Evolutionary conservation across 257 asterid genomes (phyloP).

Genomic region (Gentiana dahurica): DNA sequence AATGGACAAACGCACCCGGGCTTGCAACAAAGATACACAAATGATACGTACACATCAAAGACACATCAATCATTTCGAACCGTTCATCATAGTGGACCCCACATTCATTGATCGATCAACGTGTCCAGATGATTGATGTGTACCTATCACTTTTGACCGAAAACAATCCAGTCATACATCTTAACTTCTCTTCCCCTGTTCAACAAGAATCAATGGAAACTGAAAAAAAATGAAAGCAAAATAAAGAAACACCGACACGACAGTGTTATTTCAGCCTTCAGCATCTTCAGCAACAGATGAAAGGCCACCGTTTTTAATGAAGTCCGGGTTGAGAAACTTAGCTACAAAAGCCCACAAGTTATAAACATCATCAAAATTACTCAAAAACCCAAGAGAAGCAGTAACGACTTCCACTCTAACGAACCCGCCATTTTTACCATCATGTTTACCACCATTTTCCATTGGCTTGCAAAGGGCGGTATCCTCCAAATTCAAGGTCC

Average conservation of each 20-base stretch:
- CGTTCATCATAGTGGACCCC: constrained; percentile 6
- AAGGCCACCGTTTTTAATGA: constrained; percentile 68
- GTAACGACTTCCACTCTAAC: constrained; percentile 93
- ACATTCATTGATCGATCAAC: constrained; percentile 3
- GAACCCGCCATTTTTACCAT: constrained; percentile 56
- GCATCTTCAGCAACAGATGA: constrained; percentile 66
- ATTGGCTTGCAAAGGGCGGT: constrained; percentile 88
- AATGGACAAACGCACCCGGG: constrained; percentile 44
- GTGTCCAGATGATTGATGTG: no score
- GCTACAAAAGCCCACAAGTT: constrained; percentile 97
- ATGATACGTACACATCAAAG: constrained; percentile 26
- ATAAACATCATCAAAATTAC: constrained; percentile 88
- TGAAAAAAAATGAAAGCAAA: background rate
- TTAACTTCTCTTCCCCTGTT: constrained; percentile 14
- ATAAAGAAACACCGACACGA: constrained; percentile 6
- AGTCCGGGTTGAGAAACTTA: constrained; percentile 71
- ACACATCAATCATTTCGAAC: constrained; percentile 12
- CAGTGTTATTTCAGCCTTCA: constrained; percentile 20
- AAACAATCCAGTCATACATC: background rate
- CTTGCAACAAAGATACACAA: constrained; percentile 32
- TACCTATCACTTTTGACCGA: no score
- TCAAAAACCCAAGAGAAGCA: constrained; percentile 85
- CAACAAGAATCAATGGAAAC: no score
- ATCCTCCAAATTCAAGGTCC: constrained; percentile 47
- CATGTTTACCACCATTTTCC: constrained; percentile 40